Base-by-base conservation (phyloP, 1,139 yeast species). In the Sugiyamaella pinicola region DNA sequence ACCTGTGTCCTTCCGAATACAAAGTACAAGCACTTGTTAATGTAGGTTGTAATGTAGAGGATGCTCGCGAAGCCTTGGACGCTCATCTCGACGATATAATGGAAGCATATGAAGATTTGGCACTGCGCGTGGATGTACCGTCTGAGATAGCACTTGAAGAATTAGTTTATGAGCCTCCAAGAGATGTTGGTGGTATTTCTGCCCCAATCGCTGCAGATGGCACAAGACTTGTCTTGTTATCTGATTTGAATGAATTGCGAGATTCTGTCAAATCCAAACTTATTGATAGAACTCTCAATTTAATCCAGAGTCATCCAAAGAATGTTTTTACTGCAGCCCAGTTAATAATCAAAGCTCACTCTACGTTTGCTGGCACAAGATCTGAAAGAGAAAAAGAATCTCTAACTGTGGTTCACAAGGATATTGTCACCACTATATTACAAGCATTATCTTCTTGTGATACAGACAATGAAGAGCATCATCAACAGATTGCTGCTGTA, bases 221-320 rank as follows among this genome's bases (percentile, higher is more conserved):
- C 5, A 52, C 51, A 7, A 51, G 52, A 19, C 68, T 74, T 21
- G 67, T 70, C 9, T 72, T 78, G 0, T 59, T 72, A 12, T 72
- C 69, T 29, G 81, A 80, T 52, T 66, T 81, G 49, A 72, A 71
- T 55, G 62, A 66, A 51, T 52, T 77, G 69, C 61, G 80, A 61
- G 56, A 69, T 57, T 55, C 71, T 58, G 59, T 68, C 53, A 54
- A 66, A 38, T 64, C 67, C 3, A 63, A 68, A 4, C 68, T 82
- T 40, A 66, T 77, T 42, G 78, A 76, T 28, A 71, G 76, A 35
- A 76, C 84, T 71, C 69, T 85, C 29, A 67, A 72, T 24, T 66
- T 84, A 9, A 74, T 80, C 4, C 79, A 78, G 47, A 54, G 68
- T 2, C 82, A 75, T 61, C 84, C 88, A 1, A 77, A 78, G 45